These are phyloP conservation scores for Berberis thunbergii DNA, from an alignment of 164 flowering plant species.

Conservation along the genomic window DNA sequence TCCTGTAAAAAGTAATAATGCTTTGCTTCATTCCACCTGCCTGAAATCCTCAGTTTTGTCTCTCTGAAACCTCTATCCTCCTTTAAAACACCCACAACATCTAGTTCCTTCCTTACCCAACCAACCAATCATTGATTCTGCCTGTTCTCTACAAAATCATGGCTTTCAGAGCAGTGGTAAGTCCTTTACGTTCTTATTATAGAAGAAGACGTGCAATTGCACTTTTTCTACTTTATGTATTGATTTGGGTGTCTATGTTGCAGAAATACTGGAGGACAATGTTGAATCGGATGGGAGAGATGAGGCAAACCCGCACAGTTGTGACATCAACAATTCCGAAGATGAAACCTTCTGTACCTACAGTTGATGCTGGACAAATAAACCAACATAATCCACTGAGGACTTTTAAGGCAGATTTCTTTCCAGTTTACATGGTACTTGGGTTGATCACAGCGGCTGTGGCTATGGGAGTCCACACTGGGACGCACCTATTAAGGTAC, in stretches of 20 bases:
- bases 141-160: conserved; percentile 6
- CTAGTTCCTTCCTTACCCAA: no score
- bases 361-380: background rate
- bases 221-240: background rate
- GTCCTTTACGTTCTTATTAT: background rate
- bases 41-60: no score
- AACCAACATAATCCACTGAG: background rate
- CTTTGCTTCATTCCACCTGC: no score
- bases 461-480: conserved; percentile 40
- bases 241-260: background rate
- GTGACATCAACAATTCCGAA: conserved; percentile 3
- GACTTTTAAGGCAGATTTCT: conserved; percentile 27
- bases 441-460: conserved; percentile 42
- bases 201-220: background rate
- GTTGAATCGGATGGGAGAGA: conserved; percentile 7
- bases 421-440: conserved; percentile 46
- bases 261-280: conserved; percentile 19
- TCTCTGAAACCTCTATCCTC: no score
- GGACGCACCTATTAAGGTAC: conserved; percentile 38
- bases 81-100: no score
- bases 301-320: background rate
- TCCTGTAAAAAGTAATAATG: no score
- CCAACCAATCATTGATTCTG: no score
- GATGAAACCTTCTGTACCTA: conserved; percentile 4
- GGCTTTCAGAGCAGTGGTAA: conserved; percentile 23